Base-by-base conservation (phyloP, 2,329 filamentous ascomycete genomes). In the Sclerotinia spermophila region DNA sequence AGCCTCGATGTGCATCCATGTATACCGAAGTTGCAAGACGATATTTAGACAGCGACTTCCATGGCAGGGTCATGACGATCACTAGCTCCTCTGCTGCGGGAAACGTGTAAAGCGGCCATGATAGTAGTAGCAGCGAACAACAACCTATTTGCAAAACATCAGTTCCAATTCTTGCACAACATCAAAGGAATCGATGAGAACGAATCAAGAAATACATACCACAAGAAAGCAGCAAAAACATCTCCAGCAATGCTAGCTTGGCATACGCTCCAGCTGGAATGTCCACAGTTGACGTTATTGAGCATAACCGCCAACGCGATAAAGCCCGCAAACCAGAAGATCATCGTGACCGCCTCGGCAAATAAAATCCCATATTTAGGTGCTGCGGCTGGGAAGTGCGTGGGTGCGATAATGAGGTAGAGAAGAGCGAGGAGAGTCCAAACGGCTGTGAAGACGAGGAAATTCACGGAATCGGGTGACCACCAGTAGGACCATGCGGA, bases 321-420 rank as follows among this genome's bases (percentile, higher is more conserved):
- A 76, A 93, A 91, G 10, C 93, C 93, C 0, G 91, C 90, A 78
- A 97, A 96, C 94, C 94, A 97, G 83, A 96, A 96, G 70, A 96
- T 84, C 82, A 91, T 90, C 15, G 92, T 96, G 35, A 96, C 75
- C 61, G 83, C 84, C 77, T 96, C 92, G 44, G 92, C 84, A 1
- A 77, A 89, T 27, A 94, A 83, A 24, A 93, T 86, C 59, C 85
- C 87, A 66, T 88, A 87, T 67, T 85, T 86, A 80, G 93, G 88
- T 76, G 89, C 89, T 17, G 88, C 76, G 35, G 83, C 82, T 5
- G 86, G 84, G 76, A 89, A 83, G 81, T 89, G 89, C 58, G 86
- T 82, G 1, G 92, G 92, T 3, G 89, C 84, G 65, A 94, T 73
- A 76, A 89, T 84, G 72, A 96, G 85, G 80, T 94, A 95, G 69